Evolutionary conservation across 108 stramenopile genomes (phyloP).

Genomic region (Nitzschia inconspicua): DNA sequence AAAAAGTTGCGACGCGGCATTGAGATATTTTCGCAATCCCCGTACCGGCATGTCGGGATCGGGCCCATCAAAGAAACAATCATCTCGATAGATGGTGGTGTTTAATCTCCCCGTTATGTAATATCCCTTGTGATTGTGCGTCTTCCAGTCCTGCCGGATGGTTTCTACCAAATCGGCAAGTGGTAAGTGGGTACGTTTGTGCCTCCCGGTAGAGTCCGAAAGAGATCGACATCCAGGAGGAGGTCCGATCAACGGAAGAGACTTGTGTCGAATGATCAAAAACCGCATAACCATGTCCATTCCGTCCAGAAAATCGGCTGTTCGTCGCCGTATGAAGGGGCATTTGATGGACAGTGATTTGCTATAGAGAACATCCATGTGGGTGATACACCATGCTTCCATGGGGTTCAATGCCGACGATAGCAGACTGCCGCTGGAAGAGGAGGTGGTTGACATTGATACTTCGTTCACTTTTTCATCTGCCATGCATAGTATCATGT

Average conservation of each 20-base stretch:
- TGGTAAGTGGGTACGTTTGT: neutral
- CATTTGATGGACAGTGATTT: slow-evolving; percentile 64
- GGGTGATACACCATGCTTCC: slow-evolving; percentile 27
- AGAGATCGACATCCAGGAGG: slow-evolving; percentile 32
- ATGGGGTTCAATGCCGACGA: slow-evolving; percentile 9
- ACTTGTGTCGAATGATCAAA: slow-evolving; percentile 71
- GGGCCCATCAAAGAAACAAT: slow-evolving; percentile 78
- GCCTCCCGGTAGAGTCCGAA: neutral
- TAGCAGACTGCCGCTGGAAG: too few relatives aligned
- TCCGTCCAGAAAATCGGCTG: slow-evolving; percentile 64
- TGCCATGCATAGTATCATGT: too few relatives aligned
- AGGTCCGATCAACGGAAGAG: slow-evolving; percentile 30
- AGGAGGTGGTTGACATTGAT: too few relatives aligned
- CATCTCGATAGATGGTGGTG: slow-evolving; percentile 71
- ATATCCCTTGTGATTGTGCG: slow-evolving; percentile 60
- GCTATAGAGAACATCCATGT: slow-evolving; percentile 42
- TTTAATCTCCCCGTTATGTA: slow-evolving; percentile 83
- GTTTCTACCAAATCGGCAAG: slow-evolving; percentile 14
- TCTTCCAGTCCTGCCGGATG: slow-evolving; percentile 40
- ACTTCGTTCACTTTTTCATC: too few relatives aligned
- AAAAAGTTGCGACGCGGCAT: slow-evolving; percentile 76
- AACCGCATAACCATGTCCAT: slow-evolving; percentile 56
- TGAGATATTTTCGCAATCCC: slow-evolving; percentile 76
- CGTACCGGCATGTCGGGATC: slow-evolving; percentile 90
- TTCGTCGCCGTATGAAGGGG: slow-evolving; percentile 74